These are phyloP conservation scores for Falciphora oryzae DNA, from an alignment of 2,329 filamentous ascomycete genomes.

Conservation along the genomic window DNA sequence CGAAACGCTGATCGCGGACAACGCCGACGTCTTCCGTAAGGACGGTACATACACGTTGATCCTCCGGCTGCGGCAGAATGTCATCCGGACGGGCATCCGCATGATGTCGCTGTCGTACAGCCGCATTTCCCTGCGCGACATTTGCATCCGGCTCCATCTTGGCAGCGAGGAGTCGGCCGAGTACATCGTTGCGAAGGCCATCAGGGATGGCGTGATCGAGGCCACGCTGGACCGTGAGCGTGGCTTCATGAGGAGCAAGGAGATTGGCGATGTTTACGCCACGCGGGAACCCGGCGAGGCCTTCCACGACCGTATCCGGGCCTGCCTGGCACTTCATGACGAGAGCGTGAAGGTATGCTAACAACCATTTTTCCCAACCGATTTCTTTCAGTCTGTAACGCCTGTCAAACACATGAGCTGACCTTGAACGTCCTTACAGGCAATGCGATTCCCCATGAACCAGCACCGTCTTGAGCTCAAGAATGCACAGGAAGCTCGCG, in stretches of 20 bases:
- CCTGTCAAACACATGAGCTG: not conserved
- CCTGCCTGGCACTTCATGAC: slow-evolving; percentile 86
- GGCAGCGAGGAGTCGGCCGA: slow-evolving; percentile 96
- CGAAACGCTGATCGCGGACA: slow-evolving; percentile 74
- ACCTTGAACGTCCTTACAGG: slow-evolving; percentile 40
- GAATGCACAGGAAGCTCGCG: slow-evolving; percentile 96
- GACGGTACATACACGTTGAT: slow-evolving; percentile 96
- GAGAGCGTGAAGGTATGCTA: slow-evolving; percentile 88
- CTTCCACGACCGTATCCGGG: slow-evolving; percentile 93
- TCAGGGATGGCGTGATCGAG: slow-evolving; percentile 95
- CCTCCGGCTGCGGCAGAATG: slow-evolving; percentile 90
- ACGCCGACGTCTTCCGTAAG: slow-evolving; percentile 79
- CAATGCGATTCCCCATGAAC: slow-evolving; percentile 99
- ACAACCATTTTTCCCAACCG: not conserved
- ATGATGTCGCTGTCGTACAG: slow-evolving; percentile 99
- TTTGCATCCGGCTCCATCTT: slow-evolving; percentile 89
- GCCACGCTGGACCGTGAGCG: slow-evolving; percentile 89
- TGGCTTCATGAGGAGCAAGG: slow-evolving; percentile 98
- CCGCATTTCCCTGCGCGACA: slow-evolving; percentile 92
- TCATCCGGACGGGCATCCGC: slow-evolving; percentile 98
- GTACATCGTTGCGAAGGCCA: slow-evolving; percentile 98
- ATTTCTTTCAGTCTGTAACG: not conserved
- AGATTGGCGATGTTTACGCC: slow-evolving; percentile 91
- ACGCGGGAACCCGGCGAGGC: slow-evolving; percentile 92
- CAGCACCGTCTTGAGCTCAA: slow-evolving; percentile 95